Evolutionary conservation across 176 grass and related monocot species (phyloP).

Genomic region (Puccinellia tenuiflora): DNA sequence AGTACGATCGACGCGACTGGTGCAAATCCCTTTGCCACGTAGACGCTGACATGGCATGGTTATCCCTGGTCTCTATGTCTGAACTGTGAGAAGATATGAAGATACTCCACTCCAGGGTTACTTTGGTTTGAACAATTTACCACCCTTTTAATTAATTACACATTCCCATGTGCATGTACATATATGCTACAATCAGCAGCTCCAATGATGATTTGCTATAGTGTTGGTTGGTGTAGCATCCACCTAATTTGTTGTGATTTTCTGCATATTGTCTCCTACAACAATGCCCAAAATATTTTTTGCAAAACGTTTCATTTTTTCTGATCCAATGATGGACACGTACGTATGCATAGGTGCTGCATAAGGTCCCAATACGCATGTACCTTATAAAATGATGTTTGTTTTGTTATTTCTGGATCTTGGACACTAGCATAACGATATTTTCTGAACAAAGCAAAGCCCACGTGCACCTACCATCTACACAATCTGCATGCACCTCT

Average conservation of each 20-base stretch:
- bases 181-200: neutral
- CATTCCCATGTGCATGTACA: neutral
- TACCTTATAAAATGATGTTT: neutral
- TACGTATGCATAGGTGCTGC: neutral
- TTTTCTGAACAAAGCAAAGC: neutral
- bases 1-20: neutral
- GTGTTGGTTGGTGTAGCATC: neutral
- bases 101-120: neutral
- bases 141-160: neutral
- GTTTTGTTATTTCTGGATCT: neutral
- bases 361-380: neutral
- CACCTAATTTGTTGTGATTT: neutral
- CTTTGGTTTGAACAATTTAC: neutral
- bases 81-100: neutral
- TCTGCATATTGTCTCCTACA: neutral
- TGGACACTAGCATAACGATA: constrained; percentile 13
- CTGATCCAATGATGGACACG: neutral
- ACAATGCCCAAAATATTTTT: neutral
- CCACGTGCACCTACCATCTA: neutral
- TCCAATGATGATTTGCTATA: neutral
- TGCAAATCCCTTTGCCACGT: neutral
- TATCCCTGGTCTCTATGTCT: neutral
- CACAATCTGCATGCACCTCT: neutral
- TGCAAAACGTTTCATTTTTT: neutral
- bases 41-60: neutral